A percentile compares a stretch with the other conserved stretches of the same genome.
These are phyloP conservation scores for Umbelopsis sp. DNA, from an alignment of 192 early-diverging fungal species.

Conservation along the genomic window DNA sequence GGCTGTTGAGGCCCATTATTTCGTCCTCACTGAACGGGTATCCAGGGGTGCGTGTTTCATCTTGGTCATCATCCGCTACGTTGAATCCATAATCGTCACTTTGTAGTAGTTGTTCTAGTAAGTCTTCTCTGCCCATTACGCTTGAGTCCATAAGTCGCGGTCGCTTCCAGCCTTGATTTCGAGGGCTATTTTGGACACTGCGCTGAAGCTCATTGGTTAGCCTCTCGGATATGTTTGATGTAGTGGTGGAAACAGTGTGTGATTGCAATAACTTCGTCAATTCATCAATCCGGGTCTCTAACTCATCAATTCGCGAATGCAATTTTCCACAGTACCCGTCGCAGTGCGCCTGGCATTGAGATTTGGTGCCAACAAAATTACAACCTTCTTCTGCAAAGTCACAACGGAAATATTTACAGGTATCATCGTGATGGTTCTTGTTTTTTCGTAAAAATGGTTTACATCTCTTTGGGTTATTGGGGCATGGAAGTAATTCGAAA, in stretches of 20 bases:
- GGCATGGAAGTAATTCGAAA: constrained; percentile 28
- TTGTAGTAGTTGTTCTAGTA: constrained; percentile 6
- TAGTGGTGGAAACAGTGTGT: neutral
- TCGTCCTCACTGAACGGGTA: constrained; percentile 14
- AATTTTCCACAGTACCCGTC: constrained; percentile 36
- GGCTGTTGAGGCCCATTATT: neutral
- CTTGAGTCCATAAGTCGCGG: neutral
- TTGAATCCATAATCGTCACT: constrained; percentile 10
- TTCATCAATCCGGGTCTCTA: constrained; percentile 27
- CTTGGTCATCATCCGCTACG: neutral
- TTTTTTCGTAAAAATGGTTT: constrained; percentile 29
- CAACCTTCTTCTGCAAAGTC: constrained; percentile 32
- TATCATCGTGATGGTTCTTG: constrained; percentile 21
- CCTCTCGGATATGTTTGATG: neutral
- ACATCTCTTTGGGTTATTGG: constrained; percentile 25
- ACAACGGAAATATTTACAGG: constrained; percentile 35
- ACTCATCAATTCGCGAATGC: constrained; percentile 20
- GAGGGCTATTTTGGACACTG: neutral
- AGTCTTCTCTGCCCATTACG: neutral
- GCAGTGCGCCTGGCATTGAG: constrained; percentile 21
- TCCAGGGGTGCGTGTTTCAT: constrained; percentile 1
- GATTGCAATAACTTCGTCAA: constrained; percentile 16
- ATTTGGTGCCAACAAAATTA: constrained; percentile 28
- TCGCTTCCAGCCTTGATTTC: neutral
- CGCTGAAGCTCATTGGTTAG: neutral